Base-by-base conservation (phyloP, 2,329 filamentous ascomycete genomes). In the Geosmithia flava region DNA sequence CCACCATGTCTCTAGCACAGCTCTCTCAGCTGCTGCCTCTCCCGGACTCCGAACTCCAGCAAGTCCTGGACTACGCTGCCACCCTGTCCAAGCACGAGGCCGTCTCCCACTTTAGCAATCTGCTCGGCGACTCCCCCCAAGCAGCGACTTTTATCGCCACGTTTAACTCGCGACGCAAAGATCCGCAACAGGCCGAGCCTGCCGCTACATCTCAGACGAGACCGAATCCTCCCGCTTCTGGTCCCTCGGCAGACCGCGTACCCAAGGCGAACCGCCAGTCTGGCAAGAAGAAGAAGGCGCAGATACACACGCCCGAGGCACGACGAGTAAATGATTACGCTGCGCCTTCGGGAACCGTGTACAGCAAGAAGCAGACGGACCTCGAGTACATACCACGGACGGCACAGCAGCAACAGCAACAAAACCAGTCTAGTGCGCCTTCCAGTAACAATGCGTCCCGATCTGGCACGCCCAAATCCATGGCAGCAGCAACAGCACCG, bases 71-170 rank as follows among this genome's bases (percentile, higher is more conserved):
- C 45, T 96, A 96, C 62, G 81, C 87, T 2, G 71, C 79, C 37
- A 84, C 81, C 0, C 74, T 97, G 8, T 81, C 88, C 19, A 89
- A 85, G 59, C 68, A 80, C 47, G 85, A 84, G 53, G 86, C 87
- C 15, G 88, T 81, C 46, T 82, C 89, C 42, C 88, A 97, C 64
- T 83, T 98, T 52, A 85, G 82, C 62, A 88, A 93, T 59, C 71
- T 98, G 47, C 76, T 98, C 0, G 93, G 91, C 46, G 88, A 95
- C 62, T 89, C 86, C 7, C 79, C 89, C 1, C 81, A 85, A 56
- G 76, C 72, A 41, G 68, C 89, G 52, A 83, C 89, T 56, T 93
- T 88, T 61, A 82, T 90, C 53, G 80, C 87, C 1, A 83, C 81
- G 17, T 91, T 91, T 62, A 97, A 95, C 61, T 77, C 82, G 3